Evolutionary conservation across 2,329 filamentous ascomycete species (phyloP).

Genomic region (Teratosphaeria pseudoeucalypti): DNA sequence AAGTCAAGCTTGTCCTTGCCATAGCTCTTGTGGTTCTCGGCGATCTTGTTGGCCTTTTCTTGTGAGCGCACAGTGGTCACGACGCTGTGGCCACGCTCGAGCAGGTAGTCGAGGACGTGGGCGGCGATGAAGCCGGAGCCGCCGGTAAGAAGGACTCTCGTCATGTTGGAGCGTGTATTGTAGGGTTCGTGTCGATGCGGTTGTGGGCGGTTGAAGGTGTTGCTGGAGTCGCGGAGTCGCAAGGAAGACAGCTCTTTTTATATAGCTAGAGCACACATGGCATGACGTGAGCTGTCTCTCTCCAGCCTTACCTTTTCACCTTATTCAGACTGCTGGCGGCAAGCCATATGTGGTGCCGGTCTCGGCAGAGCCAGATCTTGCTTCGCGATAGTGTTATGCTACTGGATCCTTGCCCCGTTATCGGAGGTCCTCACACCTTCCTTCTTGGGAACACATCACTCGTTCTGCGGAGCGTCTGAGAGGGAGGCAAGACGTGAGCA

Average conservation of each 20-base stretch:
- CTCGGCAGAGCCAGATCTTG: too few species aligned
- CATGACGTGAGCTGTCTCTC: not conserved
- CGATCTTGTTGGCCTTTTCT: conserved; percentile 52
- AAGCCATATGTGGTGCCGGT: too few species aligned
- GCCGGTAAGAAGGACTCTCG: conserved; percentile 31
- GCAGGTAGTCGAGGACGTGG: conserved; percentile 50
- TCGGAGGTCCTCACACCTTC: too few species aligned
- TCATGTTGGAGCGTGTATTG: conserved; percentile 9
- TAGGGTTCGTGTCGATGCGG: not conserved
- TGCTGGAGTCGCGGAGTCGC: not conserved
- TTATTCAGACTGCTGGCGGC: too few species aligned
- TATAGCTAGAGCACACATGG: not conserved
- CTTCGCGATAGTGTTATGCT: too few species aligned
- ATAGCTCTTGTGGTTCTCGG: conserved; percentile 40
- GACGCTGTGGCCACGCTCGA: conserved; percentile 47
- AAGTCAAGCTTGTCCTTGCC: conserved; percentile 51
- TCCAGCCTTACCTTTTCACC: too few species aligned
- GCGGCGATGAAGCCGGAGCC: conserved; percentile 57
- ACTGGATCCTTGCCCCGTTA: too few species aligned
- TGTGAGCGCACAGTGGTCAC: conserved; percentile 54
- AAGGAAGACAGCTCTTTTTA: not conserved
- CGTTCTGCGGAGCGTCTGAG: too few species aligned
- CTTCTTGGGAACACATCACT: too few species aligned
- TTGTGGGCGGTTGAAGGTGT: not conserved
- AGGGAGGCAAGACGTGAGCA: too few species aligned